Percentiles rank a stretch among this genome's conserved stretches.
phyloP scores from a whole-genome alignment of 148 eudicot genomes.

The Suaeda aralocaspica region DNA sequence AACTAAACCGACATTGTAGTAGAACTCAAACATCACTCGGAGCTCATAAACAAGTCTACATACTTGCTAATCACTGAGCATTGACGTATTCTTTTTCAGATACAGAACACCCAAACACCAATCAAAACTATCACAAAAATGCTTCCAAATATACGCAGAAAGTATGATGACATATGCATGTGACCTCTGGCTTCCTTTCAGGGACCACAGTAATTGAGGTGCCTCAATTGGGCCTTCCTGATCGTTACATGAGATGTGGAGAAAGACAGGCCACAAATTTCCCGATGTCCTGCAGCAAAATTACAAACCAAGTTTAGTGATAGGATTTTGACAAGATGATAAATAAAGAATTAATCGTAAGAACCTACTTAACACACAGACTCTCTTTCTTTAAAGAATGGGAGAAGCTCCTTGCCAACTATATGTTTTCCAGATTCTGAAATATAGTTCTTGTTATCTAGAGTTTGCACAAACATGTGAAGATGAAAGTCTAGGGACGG shows the following conservation, averaged over 20 bases:
- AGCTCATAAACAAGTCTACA: conserved; percentile 3
- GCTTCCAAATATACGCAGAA: conserved; percentile 46
- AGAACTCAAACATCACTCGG: too few relatives aligned
- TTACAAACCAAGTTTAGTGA: not conserved
- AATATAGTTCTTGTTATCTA: not conserved
- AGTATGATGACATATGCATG: conserved; percentile 37
- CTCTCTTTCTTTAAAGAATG: conserved; percentile 53
- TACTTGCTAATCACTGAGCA: conserved; percentile 36
- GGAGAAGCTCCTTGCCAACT: conserved; percentile 68
- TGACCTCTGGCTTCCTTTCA: conserved; percentile 41
- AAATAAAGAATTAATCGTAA: not conserved
- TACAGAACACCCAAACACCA: conserved; percentile 32
- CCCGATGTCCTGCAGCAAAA: conserved; percentile 53
- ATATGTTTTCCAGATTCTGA: conserved; percentile 73
- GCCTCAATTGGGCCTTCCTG: conserved; percentile 43
- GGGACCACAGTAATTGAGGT: conserved; percentile 58
- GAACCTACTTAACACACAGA: conserved; percentile 51
- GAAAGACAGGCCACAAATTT: conserved; percentile 67
- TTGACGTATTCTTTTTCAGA: conserved; percentile 35
- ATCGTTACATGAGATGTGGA: conserved; percentile 37
- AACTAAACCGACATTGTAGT: too few relatives aligned
- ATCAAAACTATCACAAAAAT: conserved; percentile 25
- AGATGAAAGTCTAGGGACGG: not conserved
- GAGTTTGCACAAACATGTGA: not conserved
- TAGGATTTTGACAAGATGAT: not conserved